Base-by-base conservation (phyloP, 176 grass and related monocot species). In the Dactylis glomerata region DNA sequence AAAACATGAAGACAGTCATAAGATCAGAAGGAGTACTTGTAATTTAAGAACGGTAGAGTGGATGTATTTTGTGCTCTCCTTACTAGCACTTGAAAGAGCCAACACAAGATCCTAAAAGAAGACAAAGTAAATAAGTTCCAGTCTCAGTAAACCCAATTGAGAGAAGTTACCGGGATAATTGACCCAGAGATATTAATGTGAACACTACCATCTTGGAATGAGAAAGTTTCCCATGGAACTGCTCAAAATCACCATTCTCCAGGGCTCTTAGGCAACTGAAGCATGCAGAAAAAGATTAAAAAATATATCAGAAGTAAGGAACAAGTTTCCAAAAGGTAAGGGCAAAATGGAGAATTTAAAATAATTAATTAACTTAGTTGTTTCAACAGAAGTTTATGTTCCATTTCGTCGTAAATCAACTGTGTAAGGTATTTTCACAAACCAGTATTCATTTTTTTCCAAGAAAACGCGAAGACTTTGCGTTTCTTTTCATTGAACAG, bases 251-350 rank as follows among this genome's bases (percentile, higher is more conserved):
- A 75, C 95, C 95, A 64, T 90, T 93, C 31, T 91, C 84, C 77
- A 97, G 90, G 83, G 95, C 81, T 91, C 92, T 94, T 83, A 97
- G 89, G 82, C 95, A 97, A 91, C 95, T 97, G 88, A 31, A 81
- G 73, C 71, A 90, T 14, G 84, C 61, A 84, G 31, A 83, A 77
- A 77, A 31, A 85, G 40, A 14, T 67, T 10, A 78, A 69, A 69
- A 33, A 61, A 26, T 64, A 65, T 41, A 87, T 68, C 16, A 80
- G 36, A 84, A 80, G 75, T 66, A 65, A 28, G 56, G 17, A 68
- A 45, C 7, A n/a, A 31, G 47, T 75, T 79, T 76, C 55, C 45
- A 49, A 37, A 37, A 68, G 28, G 37, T 47, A 49, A 38, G 19
- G 77, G n/a, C 5, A 63, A 41, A 61, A 78, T 51, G 32, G 34